Evolutionary conservation across 2,329 filamentous ascomycete genomes (phyloP).

Genomic region (Xylariomycetidae sp.): DNA sequence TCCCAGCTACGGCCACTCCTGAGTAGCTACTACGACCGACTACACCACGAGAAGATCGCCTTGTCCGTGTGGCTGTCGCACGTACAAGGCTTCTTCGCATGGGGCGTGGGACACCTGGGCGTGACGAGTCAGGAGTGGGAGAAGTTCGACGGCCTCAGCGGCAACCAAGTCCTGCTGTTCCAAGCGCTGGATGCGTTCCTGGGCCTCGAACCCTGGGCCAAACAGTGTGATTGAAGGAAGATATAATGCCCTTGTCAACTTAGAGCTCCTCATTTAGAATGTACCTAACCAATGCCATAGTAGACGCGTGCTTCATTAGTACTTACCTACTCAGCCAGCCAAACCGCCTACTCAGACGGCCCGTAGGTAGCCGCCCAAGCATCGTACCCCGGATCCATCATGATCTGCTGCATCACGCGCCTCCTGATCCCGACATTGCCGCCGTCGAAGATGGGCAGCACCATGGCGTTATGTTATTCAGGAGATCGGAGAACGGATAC

Average conservation of each 20-base stretch:
- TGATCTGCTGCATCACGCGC: slow-evolving; percentile 39
- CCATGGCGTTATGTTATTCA: slow-evolving; percentile 40
- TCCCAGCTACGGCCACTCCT: slow-evolving; percentile 18
- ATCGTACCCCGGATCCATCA: slow-evolving; percentile 37
- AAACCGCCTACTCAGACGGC: slow-evolving; percentile 3
- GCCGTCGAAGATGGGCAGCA: slow-evolving; percentile 45
- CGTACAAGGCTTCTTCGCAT: slow-evolving; percentile 31
- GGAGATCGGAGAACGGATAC: slow-evolving; percentile 36
- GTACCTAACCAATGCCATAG: too few relatives aligned
- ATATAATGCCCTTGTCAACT: too few relatives aligned
- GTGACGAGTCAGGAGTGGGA: slow-evolving; percentile 13
- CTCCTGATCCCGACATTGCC: slow-evolving; percentile 48
- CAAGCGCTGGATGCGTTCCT: slow-evolving; percentile 31
- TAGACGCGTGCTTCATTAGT: too few relatives aligned
- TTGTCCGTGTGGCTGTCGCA: slow-evolving; percentile 25
- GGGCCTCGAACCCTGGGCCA: slow-evolving; percentile 25
- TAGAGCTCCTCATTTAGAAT: too few relatives aligned
- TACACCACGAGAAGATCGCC: slow-evolving; percentile 23
- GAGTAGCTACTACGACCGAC: slow-evolving; percentile 20
- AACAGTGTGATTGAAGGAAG: too few relatives aligned
- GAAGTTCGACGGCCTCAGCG: slow-evolving; percentile 29
- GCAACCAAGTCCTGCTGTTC: slow-evolving; percentile 30
- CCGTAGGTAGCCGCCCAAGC: slow-evolving; percentile 36
- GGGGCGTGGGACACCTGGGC: slow-evolving; percentile 25
- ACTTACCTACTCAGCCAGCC: too few relatives aligned